Conservation (phyloP, 1,139 yeast species). For the Blastobotrys raffinosifermentans region DNA sequence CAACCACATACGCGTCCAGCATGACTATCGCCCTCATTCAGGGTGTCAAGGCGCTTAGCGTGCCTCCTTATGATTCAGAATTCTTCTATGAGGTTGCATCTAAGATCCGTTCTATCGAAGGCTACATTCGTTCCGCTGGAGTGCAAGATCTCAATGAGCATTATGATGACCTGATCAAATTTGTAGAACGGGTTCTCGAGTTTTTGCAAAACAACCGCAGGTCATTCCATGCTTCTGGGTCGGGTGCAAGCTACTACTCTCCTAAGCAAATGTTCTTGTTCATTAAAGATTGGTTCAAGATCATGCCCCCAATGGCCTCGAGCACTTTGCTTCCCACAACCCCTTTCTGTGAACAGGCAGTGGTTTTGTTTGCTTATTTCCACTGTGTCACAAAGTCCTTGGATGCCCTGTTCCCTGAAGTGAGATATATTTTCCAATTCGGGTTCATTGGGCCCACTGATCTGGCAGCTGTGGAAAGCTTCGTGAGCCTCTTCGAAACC, state of each 20-base stretch:
- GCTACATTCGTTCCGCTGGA: constrained; percentile 12
- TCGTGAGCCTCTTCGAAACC: constrained; percentile 11
- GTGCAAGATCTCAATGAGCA: constrained; percentile 14
- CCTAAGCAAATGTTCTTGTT: constrained; percentile 24
- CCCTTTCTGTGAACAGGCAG: constrained; percentile 10
- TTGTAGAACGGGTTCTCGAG: constrained; percentile 15
- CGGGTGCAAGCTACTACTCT: constrained; percentile 20
- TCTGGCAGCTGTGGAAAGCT: constrained; percentile 25
- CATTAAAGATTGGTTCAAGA: constrained; percentile 26
- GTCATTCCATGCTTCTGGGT: constrained; percentile 8
- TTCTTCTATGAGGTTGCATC: constrained; percentile 31
- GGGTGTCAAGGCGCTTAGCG: constrained; percentile 31
- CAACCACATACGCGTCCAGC: constrained; percentile 27
- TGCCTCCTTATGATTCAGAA: constrained; percentile 34
- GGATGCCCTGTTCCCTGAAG: constrained; percentile 37
- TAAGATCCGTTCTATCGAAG: constrained; percentile 21
- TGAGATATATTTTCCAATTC: constrained; percentile 34
- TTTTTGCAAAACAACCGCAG: constrained; percentile 18
- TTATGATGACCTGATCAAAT: constrained; percentile 19
- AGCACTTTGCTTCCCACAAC: constrained; percentile 10
- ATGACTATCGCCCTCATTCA: constrained; percentile 29
- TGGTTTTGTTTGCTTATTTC: constrained; percentile 31
- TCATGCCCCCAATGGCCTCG: constrained; percentile 27
- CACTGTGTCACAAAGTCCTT: constrained; percentile 31
- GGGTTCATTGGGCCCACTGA: constrained; percentile 36